Conservation (phyloP, 495 filamentous ascomycete species). For the Xylaria acuta region DNA sequence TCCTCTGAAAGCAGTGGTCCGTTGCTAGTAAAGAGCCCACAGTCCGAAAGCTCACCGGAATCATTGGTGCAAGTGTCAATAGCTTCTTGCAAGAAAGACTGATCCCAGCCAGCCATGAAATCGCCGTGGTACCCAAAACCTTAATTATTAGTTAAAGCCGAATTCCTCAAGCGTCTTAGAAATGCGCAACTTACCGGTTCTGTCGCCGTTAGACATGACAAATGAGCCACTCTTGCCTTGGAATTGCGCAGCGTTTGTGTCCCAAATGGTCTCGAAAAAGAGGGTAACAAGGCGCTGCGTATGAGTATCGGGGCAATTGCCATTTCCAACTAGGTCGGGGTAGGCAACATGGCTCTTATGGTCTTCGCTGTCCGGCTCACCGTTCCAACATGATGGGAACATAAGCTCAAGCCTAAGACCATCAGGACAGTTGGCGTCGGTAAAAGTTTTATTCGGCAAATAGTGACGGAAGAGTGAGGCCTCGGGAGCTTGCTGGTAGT, state of each 20-base stretch:
- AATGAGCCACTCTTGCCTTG: conserved; percentile 71
- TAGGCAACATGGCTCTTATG: conserved; percentile 81
- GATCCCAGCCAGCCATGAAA: conserved; percentile 84
- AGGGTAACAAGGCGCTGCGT: conserved; percentile 73
- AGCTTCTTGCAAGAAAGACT: conserved; percentile 62
- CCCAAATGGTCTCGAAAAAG: conserved; percentile 89
- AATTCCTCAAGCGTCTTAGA: background rate
- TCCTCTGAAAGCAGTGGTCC: conserved; percentile 46
- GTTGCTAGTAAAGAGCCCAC: conserved; percentile 55
- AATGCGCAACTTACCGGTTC: conserved; percentile 58
- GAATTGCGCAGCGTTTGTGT: conserved; percentile 67
- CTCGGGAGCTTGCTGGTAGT: conserved; percentile 70
- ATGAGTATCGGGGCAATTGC: conserved; percentile 76
- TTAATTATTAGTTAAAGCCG: conserved; percentile 34
- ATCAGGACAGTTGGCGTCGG: conserved; percentile 76
- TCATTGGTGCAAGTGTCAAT: conserved; percentile 62
- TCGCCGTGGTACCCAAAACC: conserved; percentile 86
- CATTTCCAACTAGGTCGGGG: conserved; percentile 74
- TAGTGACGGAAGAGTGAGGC: conserved; percentile 78
- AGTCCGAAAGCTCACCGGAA: conserved; percentile 60
- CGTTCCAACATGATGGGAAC: conserved; percentile 95
- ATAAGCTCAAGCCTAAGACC: conserved; percentile 83
- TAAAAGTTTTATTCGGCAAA: conserved; percentile 77
- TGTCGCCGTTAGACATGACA: conserved; percentile 83
- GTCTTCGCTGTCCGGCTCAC: conserved; percentile 64